Evolutionary conservation across 352 stramenopile genomes (phyloP), one percentile per base, ranked within the genome.

Genomic region (Phytopythium helicoides): DNA sequence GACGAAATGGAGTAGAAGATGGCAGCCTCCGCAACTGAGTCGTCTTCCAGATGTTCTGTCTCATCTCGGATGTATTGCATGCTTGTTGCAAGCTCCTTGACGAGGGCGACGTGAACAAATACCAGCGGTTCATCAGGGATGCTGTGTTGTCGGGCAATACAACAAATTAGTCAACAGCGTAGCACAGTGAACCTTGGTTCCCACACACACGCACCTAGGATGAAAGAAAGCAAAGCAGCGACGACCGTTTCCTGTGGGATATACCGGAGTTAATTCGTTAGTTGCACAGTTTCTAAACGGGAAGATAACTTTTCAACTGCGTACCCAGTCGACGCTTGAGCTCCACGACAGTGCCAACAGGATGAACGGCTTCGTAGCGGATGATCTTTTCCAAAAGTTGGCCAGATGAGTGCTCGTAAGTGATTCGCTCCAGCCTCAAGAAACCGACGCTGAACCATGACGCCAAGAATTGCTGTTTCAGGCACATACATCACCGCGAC

Each of bases 1-100:
- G 93, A 92, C 9, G 78, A 97, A 61, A 99, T 99, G 1, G 94
- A 98, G 70, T 99, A 99, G 62, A 98, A 98, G 31, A 97, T 96
- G 15, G 95, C 94, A 48, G 86, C 72, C 35, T 76, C 73, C 15
- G 78, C 74, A 44, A 89, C 59, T 8, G 72, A 69, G 31, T 76
- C 63, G 50, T 94, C 74, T 19, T 64, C 38, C 47, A 91, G 65
- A 52, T 73, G 72, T 38, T 92, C 77, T 9, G 77, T 95, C 60
- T 71, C 70, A 1, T 92, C 74, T 16, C 76, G 77, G 52, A 98
- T 95, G 54, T 97, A 86, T 31, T 81, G 64, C 94, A 99, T 98
- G 55, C 86, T 95, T 14, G 66, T 68, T 8, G 94, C 93, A 1
- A 98, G 71, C 39, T 94, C 68, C 58, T 82, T 81, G 39, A 97